A percentile compares a stretch with the other conserved stretches of the same genome.
Evolutionary conservation across 2,329 filamentous ascomycete genomes (phyloP).

Genomic region (Neophaeococcomyces aloes): DNA sequence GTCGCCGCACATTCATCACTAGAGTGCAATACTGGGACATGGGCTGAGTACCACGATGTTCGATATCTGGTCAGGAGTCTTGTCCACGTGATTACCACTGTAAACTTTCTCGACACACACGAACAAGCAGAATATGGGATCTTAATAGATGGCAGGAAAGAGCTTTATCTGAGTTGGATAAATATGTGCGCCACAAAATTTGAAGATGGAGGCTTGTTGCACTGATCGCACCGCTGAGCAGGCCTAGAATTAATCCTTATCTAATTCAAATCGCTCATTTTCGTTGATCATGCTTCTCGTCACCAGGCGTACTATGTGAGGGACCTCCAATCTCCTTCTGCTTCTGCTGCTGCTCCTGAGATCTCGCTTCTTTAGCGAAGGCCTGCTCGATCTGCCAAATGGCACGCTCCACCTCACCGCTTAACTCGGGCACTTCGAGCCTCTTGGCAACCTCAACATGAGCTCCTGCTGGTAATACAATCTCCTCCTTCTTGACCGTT

Average conservation of each 20-base stretch:
- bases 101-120: too few relatives aligned
- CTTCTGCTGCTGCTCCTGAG: constrained; percentile 18
- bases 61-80: too few relatives aligned
- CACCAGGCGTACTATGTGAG: neutral
- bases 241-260: too few relatives aligned
- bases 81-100: too few relatives aligned
- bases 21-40: too few relatives aligned
- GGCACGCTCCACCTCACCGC: constrained; percentile 62
- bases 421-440: constrained; percentile 58
- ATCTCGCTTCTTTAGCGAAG: constrained; percentile 22
- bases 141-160: too few relatives aligned
- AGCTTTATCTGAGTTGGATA: too few relatives aligned
- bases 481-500: constrained; percentile 30
- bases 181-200: too few relatives aligned
- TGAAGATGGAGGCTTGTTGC: too few relatives aligned
- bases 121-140: neutral
- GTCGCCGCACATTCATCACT: too few relatives aligned
- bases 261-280: constrained; percentile 9
- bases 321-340: constrained; percentile 8
- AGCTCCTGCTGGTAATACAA: constrained; percentile 37
- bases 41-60: too few relatives aligned
- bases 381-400: constrained; percentile 57
- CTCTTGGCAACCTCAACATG: constrained; percentile 50
- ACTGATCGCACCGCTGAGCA: too few relatives aligned
- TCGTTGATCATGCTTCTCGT: constrained; percentile 3